These are phyloP conservation scores for Malus fusca DNA, from an alignment of 306 rosid species.

Conservation along the genomic window DNA sequence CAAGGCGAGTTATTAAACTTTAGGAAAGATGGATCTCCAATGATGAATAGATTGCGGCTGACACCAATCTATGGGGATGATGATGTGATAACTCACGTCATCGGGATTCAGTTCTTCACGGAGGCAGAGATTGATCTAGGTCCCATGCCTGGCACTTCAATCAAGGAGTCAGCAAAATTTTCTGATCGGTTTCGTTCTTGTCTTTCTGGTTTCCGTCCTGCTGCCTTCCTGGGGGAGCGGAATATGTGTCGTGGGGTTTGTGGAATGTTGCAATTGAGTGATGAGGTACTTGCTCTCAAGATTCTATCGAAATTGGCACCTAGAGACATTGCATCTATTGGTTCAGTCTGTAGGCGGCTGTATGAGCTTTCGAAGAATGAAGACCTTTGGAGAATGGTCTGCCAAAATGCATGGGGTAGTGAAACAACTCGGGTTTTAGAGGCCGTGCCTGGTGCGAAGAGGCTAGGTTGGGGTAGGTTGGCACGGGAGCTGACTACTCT, in stretches of 20 bases:
- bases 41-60: conserved; percentile 86
- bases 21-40: conserved; percentile 95
- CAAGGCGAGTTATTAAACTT: conserved; percentile 96
- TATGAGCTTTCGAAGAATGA: conserved; percentile 80
- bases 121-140: conserved; percentile 93
- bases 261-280: conserved; percentile 87
- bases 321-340: conserved; percentile 90
- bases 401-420: conserved; percentile 99
- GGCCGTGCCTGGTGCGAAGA: conserved; percentile 94
- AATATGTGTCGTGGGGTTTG: conserved; percentile 86
- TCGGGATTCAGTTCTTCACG: conserved; percentile 87
- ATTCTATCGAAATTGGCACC: conserved; percentile 88
- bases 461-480: conserved; percentile 91
- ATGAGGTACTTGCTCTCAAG: conserved; percentile 85
- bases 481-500: conserved; percentile 97
- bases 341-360: conserved; percentile 72
- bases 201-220: conserved; percentile 58
- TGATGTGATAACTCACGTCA: conserved; percentile 79
- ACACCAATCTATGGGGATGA: conserved; percentile 95
- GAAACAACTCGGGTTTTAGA: conserved; percentile 92
- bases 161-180: conserved; percentile 56
- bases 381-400: conserved; percentile 95
- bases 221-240: conserved; percentile 51
- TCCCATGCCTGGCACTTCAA: conserved; percentile 54
- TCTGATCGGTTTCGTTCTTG: conserved; percentile 50